Evolutionary conservation across 192 early-diverging fungal species (phyloP).

Genomic region (Entomortierella chlamydospora): DNA sequence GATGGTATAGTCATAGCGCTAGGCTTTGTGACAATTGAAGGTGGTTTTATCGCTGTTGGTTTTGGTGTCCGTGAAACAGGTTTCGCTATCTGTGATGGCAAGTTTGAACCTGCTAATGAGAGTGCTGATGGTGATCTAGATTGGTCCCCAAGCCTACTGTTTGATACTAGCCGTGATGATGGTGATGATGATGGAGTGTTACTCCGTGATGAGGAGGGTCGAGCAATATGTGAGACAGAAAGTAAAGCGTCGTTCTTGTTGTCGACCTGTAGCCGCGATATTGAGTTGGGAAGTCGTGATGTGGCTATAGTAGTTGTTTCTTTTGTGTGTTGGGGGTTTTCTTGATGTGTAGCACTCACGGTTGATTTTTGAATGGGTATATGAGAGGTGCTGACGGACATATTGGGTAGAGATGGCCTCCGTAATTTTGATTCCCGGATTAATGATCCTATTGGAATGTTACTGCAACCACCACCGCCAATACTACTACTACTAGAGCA

Average conservation of each 20-base stretch:
- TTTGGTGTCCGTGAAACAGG: slow-evolving; percentile 20
- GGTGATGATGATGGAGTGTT: slow-evolving; percentile 10
- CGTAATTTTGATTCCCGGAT: slow-evolving; percentile 22
- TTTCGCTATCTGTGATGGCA: slow-evolving; percentile 13
- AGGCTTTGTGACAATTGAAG: slow-evolving; percentile 42
- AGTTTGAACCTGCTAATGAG: not conserved
- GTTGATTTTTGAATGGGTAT: slow-evolving; percentile 18
- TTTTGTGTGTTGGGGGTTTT: not conserved
- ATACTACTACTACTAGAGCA: not conserved
- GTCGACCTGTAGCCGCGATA: slow-evolving; percentile 7
- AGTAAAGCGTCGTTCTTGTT: not conserved
- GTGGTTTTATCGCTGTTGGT: slow-evolving; percentile 32
- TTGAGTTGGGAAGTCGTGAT: not conserved
- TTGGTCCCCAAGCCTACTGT: slow-evolving; percentile 17
- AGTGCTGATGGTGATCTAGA: not conserved
- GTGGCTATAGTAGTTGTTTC: not conserved
- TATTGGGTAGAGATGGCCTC: slow-evolving; percentile 26
- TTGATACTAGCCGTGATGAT: slow-evolving; percentile 5
- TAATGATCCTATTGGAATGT: not conserved
- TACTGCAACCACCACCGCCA: not conserved
- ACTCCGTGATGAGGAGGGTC: slow-evolving; percentile 12
- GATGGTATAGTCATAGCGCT: not conserved
- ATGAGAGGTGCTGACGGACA: slow-evolving; percentile 13
- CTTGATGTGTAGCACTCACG: not conserved
- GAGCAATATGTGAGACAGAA: slow-evolving; percentile 9